phyloP scores from a whole-genome alignment of 257 asterid genomes.

The Solanum sejunctum region DNA sequence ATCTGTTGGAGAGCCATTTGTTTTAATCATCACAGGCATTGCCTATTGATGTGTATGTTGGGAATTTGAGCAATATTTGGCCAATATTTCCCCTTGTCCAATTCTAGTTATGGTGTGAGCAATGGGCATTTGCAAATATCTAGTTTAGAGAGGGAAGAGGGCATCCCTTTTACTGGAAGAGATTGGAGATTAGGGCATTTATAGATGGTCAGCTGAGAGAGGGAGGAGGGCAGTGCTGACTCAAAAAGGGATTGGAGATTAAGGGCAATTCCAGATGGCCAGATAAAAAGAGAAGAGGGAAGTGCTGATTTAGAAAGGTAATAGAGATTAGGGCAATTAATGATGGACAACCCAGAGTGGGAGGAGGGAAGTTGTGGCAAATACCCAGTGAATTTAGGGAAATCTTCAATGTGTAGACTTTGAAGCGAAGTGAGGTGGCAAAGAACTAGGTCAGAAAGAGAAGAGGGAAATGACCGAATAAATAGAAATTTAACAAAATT shows the following conservation, averaged over 20 bases:
- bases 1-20: too few relatives aligned
- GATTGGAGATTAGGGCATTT: not conserved
- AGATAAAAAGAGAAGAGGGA: not conserved
- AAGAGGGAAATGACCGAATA: not conserved
- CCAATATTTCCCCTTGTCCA: not conserved
- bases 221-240: not conserved
- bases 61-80: not conserved
- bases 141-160: not conserved
- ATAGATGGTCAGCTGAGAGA: not conserved
- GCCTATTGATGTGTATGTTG: not conserved
- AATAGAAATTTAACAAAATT: too few relatives aligned
- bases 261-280: rapidly evolving
- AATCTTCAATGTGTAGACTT: too few relatives aligned
- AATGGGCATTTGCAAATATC: not conserved
- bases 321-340: too few relatives aligned
- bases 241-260: not conserved
- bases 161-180: not conserved
- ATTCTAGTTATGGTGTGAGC: not conserved
- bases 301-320: too few relatives aligned
- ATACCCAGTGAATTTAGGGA: too few relatives aligned
- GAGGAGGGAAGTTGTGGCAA: too few relatives aligned
- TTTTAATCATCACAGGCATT: too few relatives aligned
- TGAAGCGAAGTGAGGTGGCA: too few relatives aligned
- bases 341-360: too few relatives aligned
- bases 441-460: not conserved